Conservation (phyloP, 2,329 filamentous ascomycete species). For the Chrysoporthe puriensis region DNA sequence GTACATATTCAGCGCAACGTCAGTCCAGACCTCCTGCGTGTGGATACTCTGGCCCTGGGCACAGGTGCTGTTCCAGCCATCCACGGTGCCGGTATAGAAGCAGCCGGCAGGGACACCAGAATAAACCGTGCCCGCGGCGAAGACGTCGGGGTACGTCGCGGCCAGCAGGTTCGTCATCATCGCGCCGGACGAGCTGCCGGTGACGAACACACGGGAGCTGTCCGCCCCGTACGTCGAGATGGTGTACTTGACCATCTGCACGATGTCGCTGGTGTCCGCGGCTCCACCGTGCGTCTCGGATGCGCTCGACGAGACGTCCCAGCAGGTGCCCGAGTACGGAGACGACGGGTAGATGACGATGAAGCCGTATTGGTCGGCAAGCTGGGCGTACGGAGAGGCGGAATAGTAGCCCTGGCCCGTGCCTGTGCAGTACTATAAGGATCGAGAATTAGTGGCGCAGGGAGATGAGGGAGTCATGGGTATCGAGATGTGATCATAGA, state of each 20-base stretch:
- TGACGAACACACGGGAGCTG: slow-evolving; percentile 51
- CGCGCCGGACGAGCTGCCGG: slow-evolving; percentile 51
- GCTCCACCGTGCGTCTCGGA: slow-evolving; percentile 55
- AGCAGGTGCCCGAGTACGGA: slow-evolving; percentile 51
- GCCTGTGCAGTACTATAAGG: slow-evolving; percentile 17
- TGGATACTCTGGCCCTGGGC: slow-evolving; percentile 52
- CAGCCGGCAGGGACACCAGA: slow-evolving; percentile 60
- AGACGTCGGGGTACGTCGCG: slow-evolving; percentile 59
- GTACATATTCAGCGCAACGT: slow-evolving; percentile 50
- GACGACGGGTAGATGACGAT: slow-evolving; percentile 55
- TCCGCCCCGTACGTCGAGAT: slow-evolving; percentile 53
- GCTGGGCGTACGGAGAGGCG: slow-evolving; percentile 53
- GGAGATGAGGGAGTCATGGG: too few relatives aligned
- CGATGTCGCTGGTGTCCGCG: slow-evolving; percentile 54
- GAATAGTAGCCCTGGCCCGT: slow-evolving; percentile 49
- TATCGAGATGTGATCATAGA: not conserved
- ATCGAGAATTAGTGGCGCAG: not conserved
- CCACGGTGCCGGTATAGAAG: slow-evolving; percentile 46
- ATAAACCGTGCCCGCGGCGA: slow-evolving; percentile 55
- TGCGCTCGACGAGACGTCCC: slow-evolving; percentile 60
- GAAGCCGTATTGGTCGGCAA: slow-evolving; percentile 59
- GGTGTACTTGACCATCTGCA: slow-evolving; percentile 57
- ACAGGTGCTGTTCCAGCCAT: slow-evolving; percentile 59
- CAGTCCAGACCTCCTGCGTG: slow-evolving; percentile 46
- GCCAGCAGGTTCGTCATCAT: slow-evolving; percentile 61